A percentile compares a stretch with the other conserved stretches of the same genome.
phyloP scores from a whole-genome alignment of 1,284 basidiomycete species.

The Tausonia pullulans region DNA sequence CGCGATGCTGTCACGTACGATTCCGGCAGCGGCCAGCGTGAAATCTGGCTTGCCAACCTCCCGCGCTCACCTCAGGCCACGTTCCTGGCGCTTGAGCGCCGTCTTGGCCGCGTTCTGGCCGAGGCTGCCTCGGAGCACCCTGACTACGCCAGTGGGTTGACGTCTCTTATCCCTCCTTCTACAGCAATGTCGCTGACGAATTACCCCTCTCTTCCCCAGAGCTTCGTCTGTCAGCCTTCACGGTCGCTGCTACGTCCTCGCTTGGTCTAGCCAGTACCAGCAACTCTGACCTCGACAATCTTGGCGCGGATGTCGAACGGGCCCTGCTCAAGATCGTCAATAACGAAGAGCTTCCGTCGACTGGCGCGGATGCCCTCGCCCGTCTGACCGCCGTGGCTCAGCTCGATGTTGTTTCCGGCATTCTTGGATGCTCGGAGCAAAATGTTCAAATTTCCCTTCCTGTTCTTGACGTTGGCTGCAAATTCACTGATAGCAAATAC shows the following conservation, averaged over 20 bases:
- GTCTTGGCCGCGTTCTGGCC: conserved; percentile 3
- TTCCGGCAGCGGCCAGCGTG: conserved; percentile 34
- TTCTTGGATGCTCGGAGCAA: not conserved
- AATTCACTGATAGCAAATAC: no score
- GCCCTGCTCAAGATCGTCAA: conserved; percentile 4
- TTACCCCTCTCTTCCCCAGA: not conserved
- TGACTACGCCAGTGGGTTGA: conserved; percentile 4
- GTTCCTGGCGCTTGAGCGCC: conserved; percentile 7
- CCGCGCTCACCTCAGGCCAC: conserved; percentile 13
- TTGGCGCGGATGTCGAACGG: conserved; percentile 10
- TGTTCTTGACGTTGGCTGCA: no score
- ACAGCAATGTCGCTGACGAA: not conserved
- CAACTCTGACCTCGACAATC: not conserved
- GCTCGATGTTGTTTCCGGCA: not conserved
- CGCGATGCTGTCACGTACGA: conserved; percentile 29
- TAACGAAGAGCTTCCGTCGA: not conserved
- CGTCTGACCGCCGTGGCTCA: conserved; percentile 1
- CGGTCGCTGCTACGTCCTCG: conserved; percentile 6
- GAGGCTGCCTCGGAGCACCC: conserved; percentile 1
- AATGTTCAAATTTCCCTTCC: no score
- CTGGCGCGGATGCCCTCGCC: not conserved
- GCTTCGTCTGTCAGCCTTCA: conserved; percentile 11
- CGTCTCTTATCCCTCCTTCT: not conserved
- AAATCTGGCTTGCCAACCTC: conserved; percentile 35
- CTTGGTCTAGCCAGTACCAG: conserved; percentile 1